Evolutionary conservation across 306 rosid genomes (phyloP), one percentile per base, ranked within the genome.

Genomic region (Lathyrus sativus): DNA sequence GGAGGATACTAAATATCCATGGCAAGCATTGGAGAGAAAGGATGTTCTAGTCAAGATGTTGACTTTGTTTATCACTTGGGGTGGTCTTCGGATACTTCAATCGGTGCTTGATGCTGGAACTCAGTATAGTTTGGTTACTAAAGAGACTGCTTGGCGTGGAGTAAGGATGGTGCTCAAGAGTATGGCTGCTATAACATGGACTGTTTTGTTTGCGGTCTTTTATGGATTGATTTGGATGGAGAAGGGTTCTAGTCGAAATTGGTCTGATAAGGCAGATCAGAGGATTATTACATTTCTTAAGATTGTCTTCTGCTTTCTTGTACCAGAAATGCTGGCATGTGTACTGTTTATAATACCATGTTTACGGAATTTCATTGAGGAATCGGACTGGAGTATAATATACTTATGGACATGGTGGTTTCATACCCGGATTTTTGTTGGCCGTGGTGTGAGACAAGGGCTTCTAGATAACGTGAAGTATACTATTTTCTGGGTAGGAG

Each of bases 71-170:
- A 92, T 92, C 62, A 92, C 98, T 24, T 92, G 96, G 96, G 67
- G 86, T 37, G 91, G 76, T 31, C 73, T 92, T 2, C 76, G 98
- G 82, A 46, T 92, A 10, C 87, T 86, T 74, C 98, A 89, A 49
- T 85, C 98, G 1, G 85, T 83, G 78, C 98, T 92, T 37, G 98
- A 92, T 81, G 96, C 96, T 0, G 98, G 98, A 67, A 87, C 96
- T 74, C 98, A 92, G 50, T 92, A 89, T 75, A 92, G 98, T 81
- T 80, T 92, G 88, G 95, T 92, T 67, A 56, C 96, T 13, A 84
- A 77, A 71, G 96, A 86, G 81, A 92, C 96, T 4, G 6, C 28
- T 2, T 84, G 80, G 88, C 87, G 86, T 9, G 98, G 98, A 29
- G 83, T 92, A 54, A 83, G 98, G 75, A 92, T 92, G 96, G 87